Conservation (phyloP, 2,329 filamentous ascomycete species). For the Reticulascus tulasneorum region DNA sequence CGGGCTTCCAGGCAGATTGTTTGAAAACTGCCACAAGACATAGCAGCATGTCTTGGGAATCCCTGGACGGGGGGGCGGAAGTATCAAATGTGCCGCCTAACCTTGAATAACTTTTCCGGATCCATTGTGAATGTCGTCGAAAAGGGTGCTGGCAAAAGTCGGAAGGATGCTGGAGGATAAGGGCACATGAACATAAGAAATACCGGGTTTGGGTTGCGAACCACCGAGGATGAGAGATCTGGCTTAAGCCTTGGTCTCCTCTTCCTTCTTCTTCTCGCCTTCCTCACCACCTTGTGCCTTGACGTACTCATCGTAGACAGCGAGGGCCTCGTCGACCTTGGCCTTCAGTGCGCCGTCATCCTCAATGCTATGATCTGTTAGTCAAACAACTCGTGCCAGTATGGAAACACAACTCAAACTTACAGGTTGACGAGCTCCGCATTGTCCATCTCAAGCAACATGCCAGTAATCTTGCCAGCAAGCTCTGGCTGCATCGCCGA, state of each 20-base stretch:
- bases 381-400: slow-evolving; percentile 1
- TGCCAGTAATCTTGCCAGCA: slow-evolving; percentile 98
- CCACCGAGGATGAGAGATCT: slow-evolving; percentile 5
- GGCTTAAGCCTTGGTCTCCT: slow-evolving; percentile 37
- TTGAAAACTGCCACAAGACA: slow-evolving; percentile 4
- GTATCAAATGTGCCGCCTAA: slow-evolving; percentile 15
- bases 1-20: slow-evolving; percentile 3
- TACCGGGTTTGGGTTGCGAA: slow-evolving; percentile 12
- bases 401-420: slow-evolving; percentile 41
- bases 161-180: slow-evolving; percentile 15
- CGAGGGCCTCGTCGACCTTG: slow-evolving; percentile 97
- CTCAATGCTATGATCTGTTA: slow-evolving; percentile 63
- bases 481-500: slow-evolving; percentile 89
- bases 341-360: slow-evolving; percentile 83
- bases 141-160: slow-evolving; percentile 8
- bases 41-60: slow-evolving; percentile 12
- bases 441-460: slow-evolving; percentile 99
- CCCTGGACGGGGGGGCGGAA: no score
- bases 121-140: slow-evolving; percentile 11
- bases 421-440: slow-evolving; percentile 89
- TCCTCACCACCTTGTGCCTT: slow-evolving; percentile 66
- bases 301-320: slow-evolving; percentile 97
- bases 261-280: slow-evolving; percentile 49
- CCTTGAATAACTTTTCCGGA: slow-evolving; percentile 16
- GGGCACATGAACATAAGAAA: slow-evolving; percentile 18